Evolutionary conservation across 345 rosid species (phyloP), one percentile per base, ranked within the genome.

Genomic region (Bruguiera parviflora): DNA sequence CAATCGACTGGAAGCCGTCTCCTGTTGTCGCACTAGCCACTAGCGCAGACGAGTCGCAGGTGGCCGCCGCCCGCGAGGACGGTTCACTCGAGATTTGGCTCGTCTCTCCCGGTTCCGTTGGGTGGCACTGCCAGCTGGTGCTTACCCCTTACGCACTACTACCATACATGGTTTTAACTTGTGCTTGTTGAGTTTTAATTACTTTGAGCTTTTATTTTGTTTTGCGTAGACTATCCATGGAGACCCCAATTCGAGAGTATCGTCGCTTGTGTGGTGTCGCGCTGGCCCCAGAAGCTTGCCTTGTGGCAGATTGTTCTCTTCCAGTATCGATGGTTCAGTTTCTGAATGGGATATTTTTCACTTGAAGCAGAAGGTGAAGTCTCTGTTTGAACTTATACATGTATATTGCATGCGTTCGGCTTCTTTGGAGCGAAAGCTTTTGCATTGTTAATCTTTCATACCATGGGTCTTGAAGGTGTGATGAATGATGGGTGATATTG

Each of bases 41-140:
- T 58, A 87, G 96, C 79, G 72, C 78, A 43, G 97, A 92, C 67
- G 86, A 81, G 60, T 86, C 88, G 16, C 92, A 82, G 71, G 87
- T 90, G 67, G 97, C 97, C 4, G 93, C 97, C 8, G 93, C 96
- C 49, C 93, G 98, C 55, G 92, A 91, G 63, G 96, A 91, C 70
- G 92, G 97, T 71, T 87, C 98, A 25, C 89, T 94, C 16, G 98
- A 94, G 89, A 85, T 94, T 83, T 91, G 98, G 98, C 96, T 91
- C 11, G 96, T 94, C 20, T 89, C 96, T 51, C 95, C 97, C 32
- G 96, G 97, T 68, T 83, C 97, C 56, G 87, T 89, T 56, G 95
- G 97, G 63, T 94, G 98, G 98, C 97, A 94, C 94, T 84, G 94
- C 77, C 98, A 91, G 76, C 88, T 91, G 88, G 97, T 94, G 80